Evolutionary conservation across 2,329 filamentous ascomycete species (phyloP).

Genomic region (Hymenoscyphus linearis): DNA sequence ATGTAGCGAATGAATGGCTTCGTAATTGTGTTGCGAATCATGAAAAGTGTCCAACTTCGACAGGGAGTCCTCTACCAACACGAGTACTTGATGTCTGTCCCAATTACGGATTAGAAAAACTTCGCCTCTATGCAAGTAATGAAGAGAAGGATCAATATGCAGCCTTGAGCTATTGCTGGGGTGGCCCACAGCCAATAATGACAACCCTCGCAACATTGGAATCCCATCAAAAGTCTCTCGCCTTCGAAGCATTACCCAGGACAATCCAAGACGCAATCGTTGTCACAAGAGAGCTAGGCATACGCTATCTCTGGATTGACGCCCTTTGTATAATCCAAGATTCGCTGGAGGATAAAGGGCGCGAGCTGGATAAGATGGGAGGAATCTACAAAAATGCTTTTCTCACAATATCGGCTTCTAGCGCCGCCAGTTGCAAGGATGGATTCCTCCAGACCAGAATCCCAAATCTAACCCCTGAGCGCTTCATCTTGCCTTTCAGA

Average conservation of each 20-base stretch:
- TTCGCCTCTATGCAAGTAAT: neutral
- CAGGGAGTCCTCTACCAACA: neutral
- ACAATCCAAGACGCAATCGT: neutral
- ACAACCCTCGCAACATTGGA: neutral
- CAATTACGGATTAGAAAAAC: neutral
- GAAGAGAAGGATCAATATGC: neutral
- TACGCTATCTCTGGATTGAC: conserved; percentile 3
- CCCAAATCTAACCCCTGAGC: neutral
- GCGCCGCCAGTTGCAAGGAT: neutral
- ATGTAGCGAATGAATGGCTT: neutral
- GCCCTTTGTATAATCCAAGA: conserved; percentile 2
- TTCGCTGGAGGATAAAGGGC: neutral
- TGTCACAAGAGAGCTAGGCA: neutral
- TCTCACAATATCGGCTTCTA: neutral
- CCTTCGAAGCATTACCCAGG: neutral
- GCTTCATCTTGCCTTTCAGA: neutral
- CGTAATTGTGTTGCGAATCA: neutral
- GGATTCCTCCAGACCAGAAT: neutral
- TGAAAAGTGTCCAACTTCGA: neutral
- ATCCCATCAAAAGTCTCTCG: neutral
- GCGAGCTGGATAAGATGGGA: neutral
- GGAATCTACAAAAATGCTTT: neutral
- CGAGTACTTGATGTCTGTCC: neutral
- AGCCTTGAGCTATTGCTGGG: neutral
- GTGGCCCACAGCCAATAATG: neutral